Conservation (phyloP, 345 rosid species). For the Noccaea bulbosa region DNA sequence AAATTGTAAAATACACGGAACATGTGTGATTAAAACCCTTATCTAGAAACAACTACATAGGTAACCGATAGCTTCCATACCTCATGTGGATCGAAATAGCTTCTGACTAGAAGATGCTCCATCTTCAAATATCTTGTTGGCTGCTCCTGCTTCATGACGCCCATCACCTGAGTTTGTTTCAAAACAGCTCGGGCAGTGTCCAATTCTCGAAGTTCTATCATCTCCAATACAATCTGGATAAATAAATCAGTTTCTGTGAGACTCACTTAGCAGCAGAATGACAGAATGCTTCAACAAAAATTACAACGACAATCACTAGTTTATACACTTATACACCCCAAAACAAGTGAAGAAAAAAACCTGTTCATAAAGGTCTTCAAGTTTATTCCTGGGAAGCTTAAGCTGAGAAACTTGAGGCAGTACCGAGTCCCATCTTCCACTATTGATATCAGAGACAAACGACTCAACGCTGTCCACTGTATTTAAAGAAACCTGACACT, state of each 20-base stretch:
- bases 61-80: constrained; percentile 45
- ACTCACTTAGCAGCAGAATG: constrained; percentile 1
- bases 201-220: constrained; percentile 95
- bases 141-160: constrained; percentile 99
- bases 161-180: constrained; percentile 98
- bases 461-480: constrained; percentile 96
- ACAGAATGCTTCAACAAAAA: constrained; percentile 18
- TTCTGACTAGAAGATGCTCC: constrained; percentile 92
- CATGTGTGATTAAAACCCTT: constrained; percentile 12
- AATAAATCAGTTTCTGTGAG: constrained; percentile 4
- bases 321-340: neutral
- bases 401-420: constrained; percentile 96
- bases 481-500: constrained; percentile 93
- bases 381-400: constrained; percentile 85
- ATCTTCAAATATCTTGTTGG: constrained; percentile 93
- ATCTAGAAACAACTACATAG: constrained; percentile 1
- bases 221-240: constrained; percentile 87
- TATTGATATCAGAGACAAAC: constrained; percentile 81
- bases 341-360: constrained; percentile 44
- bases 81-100: constrained; percentile 97
- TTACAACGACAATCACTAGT: neutral
- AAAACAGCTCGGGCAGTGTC: constrained; percentile 96
- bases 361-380: constrained; percentile 96
- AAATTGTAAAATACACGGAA: neutral
- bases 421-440: constrained; percentile 87